Evolutionary conservation across 768 basidiomycete genomes (phyloP).

Genomic region (Filobasidium wieringae): DNA sequence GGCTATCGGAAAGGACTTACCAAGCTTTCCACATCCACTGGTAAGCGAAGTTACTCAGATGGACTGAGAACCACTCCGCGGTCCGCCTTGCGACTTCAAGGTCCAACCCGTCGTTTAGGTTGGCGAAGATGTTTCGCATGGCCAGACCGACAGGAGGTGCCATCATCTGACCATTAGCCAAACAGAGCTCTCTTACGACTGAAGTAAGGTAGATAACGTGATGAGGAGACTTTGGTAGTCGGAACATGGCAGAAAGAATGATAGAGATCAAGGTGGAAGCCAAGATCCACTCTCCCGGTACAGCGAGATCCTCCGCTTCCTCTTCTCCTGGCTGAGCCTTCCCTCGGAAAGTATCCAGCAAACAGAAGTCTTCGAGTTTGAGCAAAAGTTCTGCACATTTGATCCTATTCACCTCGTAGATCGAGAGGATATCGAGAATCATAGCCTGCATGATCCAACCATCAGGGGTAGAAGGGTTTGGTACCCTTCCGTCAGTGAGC

Average conservation of each 20-base stretch:
- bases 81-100: conserved; percentile 69
- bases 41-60: conserved; percentile 96
- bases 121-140: conserved; percentile 69
- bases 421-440: conserved; percentile 64
- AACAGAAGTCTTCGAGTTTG: conserved; percentile 72
- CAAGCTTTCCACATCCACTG: conserved; percentile 99
- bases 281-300: conserved; percentile 71
- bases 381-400: conserved; percentile 80
- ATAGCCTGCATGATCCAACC: conserved; percentile 70
- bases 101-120: conserved; percentile 75
- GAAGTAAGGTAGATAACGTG: conserved; percentile 76
- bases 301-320: conserved; percentile 50
- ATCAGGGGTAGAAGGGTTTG: conserved; percentile 57
- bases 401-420: conserved; percentile 92
- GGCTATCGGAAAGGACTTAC: conserved; percentile 43
- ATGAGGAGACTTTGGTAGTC: conserved; percentile 63
- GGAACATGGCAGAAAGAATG: conserved; percentile 59
- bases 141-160: conserved; percentile 95
- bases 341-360: conserved; percentile 72
- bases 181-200: conserved; percentile 85
- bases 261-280: conserved; percentile 55
- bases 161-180: conserved; percentile 78
- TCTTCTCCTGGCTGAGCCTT: conserved; percentile 53
- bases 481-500: conserved; percentile 48
- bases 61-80: conserved; percentile 88